Evolutionary conservation across 2,329 filamentous ascomycete species (phyloP), one percentile per base, ranked within the genome.

Genomic region (Colletotrichum filicis): DNA sequence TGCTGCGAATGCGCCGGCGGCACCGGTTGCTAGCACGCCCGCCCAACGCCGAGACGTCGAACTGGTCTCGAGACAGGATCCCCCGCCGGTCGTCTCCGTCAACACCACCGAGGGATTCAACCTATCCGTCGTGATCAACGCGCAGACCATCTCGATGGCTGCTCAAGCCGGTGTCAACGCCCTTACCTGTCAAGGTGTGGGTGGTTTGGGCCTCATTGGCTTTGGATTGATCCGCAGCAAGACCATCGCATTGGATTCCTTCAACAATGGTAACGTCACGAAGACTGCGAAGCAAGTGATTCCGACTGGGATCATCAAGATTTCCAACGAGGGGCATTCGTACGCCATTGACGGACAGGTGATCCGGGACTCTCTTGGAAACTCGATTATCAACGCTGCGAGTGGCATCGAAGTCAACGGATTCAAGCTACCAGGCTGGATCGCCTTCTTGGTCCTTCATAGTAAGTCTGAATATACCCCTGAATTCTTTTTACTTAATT

Each of bases 101-200:
- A 63, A 75, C 59, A 74, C 64, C 14, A 69, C 55, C 2, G 22
- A 71, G 14, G 74, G 76, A 5, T 66, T 76, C 73, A 79, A 82
- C 65, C 52, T 82, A 2, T 81, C 78, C 14, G 71, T 74, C 2
- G 72, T 80, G 9, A 68, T 82, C 24, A 78, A 77, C 22, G 76
- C 79, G 6, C 74, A 78, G n/a, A 77, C 76, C 1, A 67, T 83
- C 8, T 82, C 81, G 0, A 76, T 74, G 8, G 74, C 79, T 1
- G 55, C 76, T 1, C 82, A 83, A 67, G 77, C 75, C 5, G 77
- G 76, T 19, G 64, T 81, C 16, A 77, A 83, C 26, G 68, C 77
- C 0, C 75, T 83, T 14, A 78, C 75, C 0, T 83, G 81, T 58
- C 75, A 80, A 70, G 82, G 82, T 12, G 68, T 83, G 5, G 81